phyloP scores from a whole-genome alignment of 2,329 filamentous ascomycete species.

The Passalora sequoiae region DNA sequence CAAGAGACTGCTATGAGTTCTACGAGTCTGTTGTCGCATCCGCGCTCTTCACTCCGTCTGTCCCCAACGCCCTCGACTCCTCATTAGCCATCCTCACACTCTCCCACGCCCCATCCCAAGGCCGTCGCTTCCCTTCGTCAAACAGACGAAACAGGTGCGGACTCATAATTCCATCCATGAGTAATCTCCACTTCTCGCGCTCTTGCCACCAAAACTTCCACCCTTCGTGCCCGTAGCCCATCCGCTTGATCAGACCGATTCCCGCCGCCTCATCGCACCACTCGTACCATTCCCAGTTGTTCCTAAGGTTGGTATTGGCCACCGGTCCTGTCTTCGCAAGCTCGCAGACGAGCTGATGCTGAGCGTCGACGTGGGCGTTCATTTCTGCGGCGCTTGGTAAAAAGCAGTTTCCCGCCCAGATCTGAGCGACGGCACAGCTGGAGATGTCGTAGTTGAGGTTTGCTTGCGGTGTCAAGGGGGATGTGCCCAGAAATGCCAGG shows the following conservation, averaged over 20 bases:
- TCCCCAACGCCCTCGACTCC: too few relatives aligned
- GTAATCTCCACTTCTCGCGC: constrained; percentile 4
- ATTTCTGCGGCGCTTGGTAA: constrained; percentile 1
- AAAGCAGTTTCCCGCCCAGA: constrained; percentile 9
- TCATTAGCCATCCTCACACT: background rate
- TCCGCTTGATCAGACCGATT: constrained; percentile 7
- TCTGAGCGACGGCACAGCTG: constrained; percentile 8
- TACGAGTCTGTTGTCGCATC: too few relatives aligned
- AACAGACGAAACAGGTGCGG: constrained; percentile 11
- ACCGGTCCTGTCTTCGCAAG: constrained; percentile 9
- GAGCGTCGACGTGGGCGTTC: constrained; percentile 10
- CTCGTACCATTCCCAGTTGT: constrained; percentile 13
- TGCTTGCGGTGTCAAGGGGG: constrained; percentile 5
- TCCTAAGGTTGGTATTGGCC: constrained; percentile 8
- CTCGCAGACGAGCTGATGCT: constrained; percentile 4
- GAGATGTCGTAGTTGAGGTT: constrained; percentile 13
- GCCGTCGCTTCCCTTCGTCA: constrained; percentile 8
- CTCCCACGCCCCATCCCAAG: constrained; percentile 5
- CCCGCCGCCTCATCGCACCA: constrained; percentile 12
- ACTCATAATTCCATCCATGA: constrained; percentile 11
- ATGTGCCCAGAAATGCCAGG: constrained; percentile 11
- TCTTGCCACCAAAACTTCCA: constrained; percentile 14
- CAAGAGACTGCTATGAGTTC: too few relatives aligned
- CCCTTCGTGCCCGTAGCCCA: constrained; percentile 4
- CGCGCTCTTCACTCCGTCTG: too few relatives aligned